Conservation (phyloP, 768 basidiomycete genomes). For the Pleurotus tuber-regium region DNA sequence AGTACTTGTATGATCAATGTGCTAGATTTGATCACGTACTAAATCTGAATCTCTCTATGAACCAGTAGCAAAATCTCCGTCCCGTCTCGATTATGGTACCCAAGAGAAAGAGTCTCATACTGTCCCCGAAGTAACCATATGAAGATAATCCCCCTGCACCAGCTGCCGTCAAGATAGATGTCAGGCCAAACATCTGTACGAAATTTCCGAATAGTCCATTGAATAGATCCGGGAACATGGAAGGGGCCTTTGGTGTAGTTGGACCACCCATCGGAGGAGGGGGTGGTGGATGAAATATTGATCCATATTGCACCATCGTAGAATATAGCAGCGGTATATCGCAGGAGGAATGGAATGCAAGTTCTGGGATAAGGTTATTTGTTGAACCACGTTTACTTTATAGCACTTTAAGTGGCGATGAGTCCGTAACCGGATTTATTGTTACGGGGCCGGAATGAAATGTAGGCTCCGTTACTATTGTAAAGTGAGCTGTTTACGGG, state of each 20-base stretch:
- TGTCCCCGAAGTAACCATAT: conserved; percentile 2
- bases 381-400: no score
- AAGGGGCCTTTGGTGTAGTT: background rate
- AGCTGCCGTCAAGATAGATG: background rate
- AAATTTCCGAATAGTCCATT: background rate
- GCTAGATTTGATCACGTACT: conserved; percentile 23
- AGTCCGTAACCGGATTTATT: no score
- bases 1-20: background rate
- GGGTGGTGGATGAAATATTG: background rate
- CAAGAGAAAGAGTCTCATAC: conserved; percentile 2
- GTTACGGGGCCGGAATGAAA: no score
- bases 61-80: conserved; percentile 20
- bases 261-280: background rate
- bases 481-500: no score
- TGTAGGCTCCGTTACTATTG: no score
- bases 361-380: no score
- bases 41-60: conserved; percentile 33
- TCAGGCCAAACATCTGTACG: conserved; percentile 7
- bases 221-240: background rate
- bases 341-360: no score
- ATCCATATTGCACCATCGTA: background rate
- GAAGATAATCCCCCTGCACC: conserved; percentile 1
- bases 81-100: conserved; percentile 13
- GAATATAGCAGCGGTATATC: no score
- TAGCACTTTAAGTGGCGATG: no score